Conservation (phyloP, 495 filamentous ascomycete genomes). For the Hyaloscypha finlandica region DNA sequence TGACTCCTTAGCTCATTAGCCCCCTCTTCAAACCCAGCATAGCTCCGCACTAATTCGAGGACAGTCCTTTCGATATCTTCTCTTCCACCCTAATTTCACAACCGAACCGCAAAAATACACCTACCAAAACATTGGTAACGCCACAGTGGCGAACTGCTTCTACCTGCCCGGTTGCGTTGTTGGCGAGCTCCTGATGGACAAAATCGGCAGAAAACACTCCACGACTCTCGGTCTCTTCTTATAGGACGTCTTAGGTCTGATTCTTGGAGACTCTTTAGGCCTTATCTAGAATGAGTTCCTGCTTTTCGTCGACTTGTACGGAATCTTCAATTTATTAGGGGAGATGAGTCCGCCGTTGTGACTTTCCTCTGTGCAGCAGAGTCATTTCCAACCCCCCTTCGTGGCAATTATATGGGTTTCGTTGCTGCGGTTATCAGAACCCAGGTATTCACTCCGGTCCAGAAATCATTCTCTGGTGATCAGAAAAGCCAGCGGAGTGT, state of each 20-base stretch:
- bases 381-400: conserved; percentile 51
- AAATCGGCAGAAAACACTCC: conserved; percentile 50
- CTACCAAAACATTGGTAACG: conserved; percentile 49
- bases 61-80: conserved; percentile 30
- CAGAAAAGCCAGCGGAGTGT: conserved; percentile 41
- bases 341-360: conserved; percentile 50
- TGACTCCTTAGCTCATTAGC: no score
- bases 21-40: no score
- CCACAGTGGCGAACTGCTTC: conserved; percentile 51
- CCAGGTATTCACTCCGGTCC: conserved; percentile 43
- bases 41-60: no score
- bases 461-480: conserved; percentile 35
- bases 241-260: conserved; percentile 47
- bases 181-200: conserved; percentile 50
- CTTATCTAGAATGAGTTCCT: conserved; percentile 47
- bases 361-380: conserved; percentile 35
- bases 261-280: conserved; percentile 46
- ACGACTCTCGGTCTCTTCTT: conserved; percentile 47
- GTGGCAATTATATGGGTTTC: conserved; percentile 51
- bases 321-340: conserved; percentile 48
- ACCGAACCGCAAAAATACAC: conserved; percentile 40
- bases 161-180: conserved; percentile 49
- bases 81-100: conserved; percentile 39
- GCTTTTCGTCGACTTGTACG: conserved; percentile 54
- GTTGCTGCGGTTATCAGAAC: conserved; percentile 52